These are phyloP conservation scores for Medicago arabica DNA, from an alignment of 306 rosid species.

Conservation along the genomic window DNA sequence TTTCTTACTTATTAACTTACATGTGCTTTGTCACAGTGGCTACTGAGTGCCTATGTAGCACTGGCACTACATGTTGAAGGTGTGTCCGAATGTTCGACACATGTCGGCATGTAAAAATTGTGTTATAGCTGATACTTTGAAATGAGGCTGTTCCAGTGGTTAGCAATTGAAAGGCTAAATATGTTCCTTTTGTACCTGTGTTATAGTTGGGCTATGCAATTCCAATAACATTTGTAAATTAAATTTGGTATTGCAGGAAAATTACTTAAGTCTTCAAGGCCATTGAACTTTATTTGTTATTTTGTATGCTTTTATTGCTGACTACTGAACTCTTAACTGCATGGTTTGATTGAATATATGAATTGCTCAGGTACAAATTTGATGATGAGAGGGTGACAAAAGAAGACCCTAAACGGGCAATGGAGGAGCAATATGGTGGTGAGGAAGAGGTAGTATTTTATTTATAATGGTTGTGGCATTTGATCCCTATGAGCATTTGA, in stretches of 20 bases:
- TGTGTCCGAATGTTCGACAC: neutral
- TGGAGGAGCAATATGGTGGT: constrained; percentile 99
- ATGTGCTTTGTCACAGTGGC: neutral
- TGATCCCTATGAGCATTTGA: constrained; percentile 35
- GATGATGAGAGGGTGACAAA: constrained; percentile 98
- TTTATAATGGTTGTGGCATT: constrained; percentile 22
- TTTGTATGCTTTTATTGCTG: constrained; percentile 30
- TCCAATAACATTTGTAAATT: neutral
- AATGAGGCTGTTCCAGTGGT: neutral
- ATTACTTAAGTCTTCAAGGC: neutral
- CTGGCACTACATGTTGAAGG: neutral
- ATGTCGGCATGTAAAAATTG: neutral
- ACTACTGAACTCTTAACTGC: constrained; percentile 5
- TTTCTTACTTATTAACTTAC: neutral
- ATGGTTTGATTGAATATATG: constrained; percentile 39
- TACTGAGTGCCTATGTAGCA: neutral
- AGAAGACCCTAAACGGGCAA: constrained; percentile 90
- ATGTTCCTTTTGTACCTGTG: constrained; percentile 7
- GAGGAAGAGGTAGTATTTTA: constrained; percentile 87
- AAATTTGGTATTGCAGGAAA: constrained; percentile 9
- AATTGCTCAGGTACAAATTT: constrained; percentile 77
- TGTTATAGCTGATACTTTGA: neutral
- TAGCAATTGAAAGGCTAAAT: constrained; percentile 17
- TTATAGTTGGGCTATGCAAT: constrained; percentile 12
- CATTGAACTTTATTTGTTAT: constrained; percentile 7